Percentiles rank a stretch among this genome's conserved stretches.
Evolutionary conservation across 2,329 filamentous ascomycete genomes (phyloP).

Genomic region (Pseudogymnoascus sp.): DNA sequence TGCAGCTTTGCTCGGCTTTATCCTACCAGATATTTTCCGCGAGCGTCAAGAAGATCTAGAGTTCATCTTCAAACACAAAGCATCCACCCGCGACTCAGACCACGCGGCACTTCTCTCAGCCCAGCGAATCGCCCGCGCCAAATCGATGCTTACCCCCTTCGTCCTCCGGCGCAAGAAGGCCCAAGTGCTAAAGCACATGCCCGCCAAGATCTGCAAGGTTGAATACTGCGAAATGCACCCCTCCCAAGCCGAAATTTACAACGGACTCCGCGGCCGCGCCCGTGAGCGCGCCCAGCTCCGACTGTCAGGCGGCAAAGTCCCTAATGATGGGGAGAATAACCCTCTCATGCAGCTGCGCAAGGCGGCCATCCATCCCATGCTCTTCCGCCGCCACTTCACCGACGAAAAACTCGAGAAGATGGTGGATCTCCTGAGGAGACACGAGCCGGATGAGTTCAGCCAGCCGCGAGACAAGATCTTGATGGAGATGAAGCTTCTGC

Average conservation of each 20-base stretch:
- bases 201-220: slow-evolving; percentile 70
- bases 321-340: slow-evolving; percentile 55
- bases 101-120: slow-evolving; percentile 80
- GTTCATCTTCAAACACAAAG: slow-evolving; percentile 86
- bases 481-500: slow-evolving; percentile 51
- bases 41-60: slow-evolving; percentile 72
- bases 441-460: slow-evolving; percentile 50
- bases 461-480: slow-evolving; percentile 45
- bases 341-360: slow-evolving; percentile 88
- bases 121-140: slow-evolving; percentile 78
- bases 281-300: slow-evolving; percentile 51
- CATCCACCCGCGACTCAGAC: slow-evolving; percentile 71
- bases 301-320: slow-evolving; percentile 45
- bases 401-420: slow-evolving; percentile 72
- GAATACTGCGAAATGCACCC: slow-evolving; percentile 75
- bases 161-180: slow-evolving; percentile 90
- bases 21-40: slow-evolving; percentile 78
- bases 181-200: slow-evolving; percentile 80
- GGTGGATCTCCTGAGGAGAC: slow-evolving; percentile 67
- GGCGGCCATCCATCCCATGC: slow-evolving; percentile 82
- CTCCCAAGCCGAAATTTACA: slow-evolving; percentile 68
- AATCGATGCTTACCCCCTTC: slow-evolving; percentile 90
- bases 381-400: slow-evolving; percentile 76
- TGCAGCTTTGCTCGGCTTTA: slow-evolving; percentile 84
- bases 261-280: slow-evolving; percentile 58